These are phyloP conservation scores for Quercus engelmannii DNA, from an alignment of 306 rosid species.

Conservation along the genomic window DNA sequence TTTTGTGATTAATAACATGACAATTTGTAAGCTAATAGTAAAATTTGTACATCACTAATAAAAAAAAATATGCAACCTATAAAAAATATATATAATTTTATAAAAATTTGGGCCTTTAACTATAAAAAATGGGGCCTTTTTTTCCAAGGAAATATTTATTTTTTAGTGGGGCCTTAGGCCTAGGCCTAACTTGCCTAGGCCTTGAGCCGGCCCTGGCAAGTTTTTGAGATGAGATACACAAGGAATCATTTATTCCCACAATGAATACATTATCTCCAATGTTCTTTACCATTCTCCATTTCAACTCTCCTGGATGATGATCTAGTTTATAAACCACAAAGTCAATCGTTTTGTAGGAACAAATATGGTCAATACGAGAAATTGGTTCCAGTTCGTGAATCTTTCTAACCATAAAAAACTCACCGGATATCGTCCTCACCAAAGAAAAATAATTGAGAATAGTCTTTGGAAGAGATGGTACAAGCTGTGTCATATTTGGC, in stretches of 20 bases:
- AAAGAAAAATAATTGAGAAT: background rate
- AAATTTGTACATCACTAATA: too few species aligned
- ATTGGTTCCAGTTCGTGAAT: background rate
- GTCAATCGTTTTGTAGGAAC: background rate
- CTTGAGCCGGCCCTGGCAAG: too few species aligned
- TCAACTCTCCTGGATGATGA: background rate
- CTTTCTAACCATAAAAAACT: background rate
- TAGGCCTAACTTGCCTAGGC: too few species aligned
- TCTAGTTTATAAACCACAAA: background rate
- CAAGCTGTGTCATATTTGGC: background rate
- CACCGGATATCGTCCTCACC: background rate
- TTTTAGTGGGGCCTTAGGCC: too few species aligned
- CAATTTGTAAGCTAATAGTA: too few species aligned
- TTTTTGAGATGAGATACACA: background rate
- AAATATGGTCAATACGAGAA: background rate
- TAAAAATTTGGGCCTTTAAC: too few species aligned
- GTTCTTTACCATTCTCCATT: background rate
- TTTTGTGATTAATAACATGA: too few species aligned
- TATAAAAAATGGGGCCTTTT: too few species aligned
- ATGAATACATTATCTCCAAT: background rate
- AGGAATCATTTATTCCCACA: background rate
- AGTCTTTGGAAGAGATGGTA: background rate
- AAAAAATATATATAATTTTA: too few species aligned
- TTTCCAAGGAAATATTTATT: too few species aligned
- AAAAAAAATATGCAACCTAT: too few species aligned